Evolutionary conservation across 1,284 basidiomycete species (phyloP).

Genomic region (Ustilago curta): DNA sequence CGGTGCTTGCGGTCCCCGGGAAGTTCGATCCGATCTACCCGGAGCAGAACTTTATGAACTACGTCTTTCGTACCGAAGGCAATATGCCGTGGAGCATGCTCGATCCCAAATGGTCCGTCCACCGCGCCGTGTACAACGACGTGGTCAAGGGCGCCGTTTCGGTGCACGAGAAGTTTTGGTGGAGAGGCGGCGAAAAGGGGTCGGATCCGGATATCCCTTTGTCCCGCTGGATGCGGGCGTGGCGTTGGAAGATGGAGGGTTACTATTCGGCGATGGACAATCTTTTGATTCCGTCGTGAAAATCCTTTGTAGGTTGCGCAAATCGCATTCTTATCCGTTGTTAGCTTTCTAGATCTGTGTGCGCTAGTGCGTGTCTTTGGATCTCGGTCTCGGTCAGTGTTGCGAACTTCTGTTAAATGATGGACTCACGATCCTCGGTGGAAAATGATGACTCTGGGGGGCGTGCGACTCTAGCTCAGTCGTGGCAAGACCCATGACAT

Average conservation of each 20-base stretch:
- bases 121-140: not conserved
- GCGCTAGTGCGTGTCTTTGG: too few relatives aligned
- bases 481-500: too few relatives aligned
- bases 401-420: too few relatives aligned
- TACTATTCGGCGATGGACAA: not conserved
- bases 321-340: too few relatives aligned
- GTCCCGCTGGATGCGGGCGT: not conserved
- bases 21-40: not conserved
- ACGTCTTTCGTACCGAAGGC: conserved; percentile 3
- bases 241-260: not conserved
- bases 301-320: too few relatives aligned
- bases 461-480: too few relatives aligned
- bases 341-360: too few relatives aligned
- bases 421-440: too few relatives aligned
- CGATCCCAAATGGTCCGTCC: not conserved
- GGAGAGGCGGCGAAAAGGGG: not conserved
- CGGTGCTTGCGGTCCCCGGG: not conserved
- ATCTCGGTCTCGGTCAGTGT: too few relatives aligned
- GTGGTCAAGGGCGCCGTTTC: not conserved
- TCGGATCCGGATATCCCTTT: not conserved
- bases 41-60: conserved; percentile 6
- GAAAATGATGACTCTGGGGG: too few relatives aligned
- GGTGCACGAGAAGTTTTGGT: not conserved
- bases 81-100: conserved; percentile 8
- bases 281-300: not conserved